Evolutionary conservation across 805 yeast species (phyloP), one percentile per base, ranked within the genome.

Genomic region (Blastobotrys chiropterorum): DNA sequence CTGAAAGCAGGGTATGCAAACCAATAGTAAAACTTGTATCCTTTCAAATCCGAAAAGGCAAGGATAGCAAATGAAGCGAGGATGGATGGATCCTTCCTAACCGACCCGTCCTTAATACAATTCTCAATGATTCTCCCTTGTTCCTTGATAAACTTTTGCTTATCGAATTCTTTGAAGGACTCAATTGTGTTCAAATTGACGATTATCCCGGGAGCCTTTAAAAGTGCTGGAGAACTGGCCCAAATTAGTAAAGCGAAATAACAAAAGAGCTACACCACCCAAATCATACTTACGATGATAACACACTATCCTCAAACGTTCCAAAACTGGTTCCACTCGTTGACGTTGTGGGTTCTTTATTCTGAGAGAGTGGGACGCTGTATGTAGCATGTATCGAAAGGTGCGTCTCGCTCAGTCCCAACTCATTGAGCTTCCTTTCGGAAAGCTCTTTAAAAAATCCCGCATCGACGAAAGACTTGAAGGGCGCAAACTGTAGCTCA

Each of bases 21-120:
- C 99, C 99, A 95, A 68, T 94, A 90, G 62, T 79, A 85, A 63
- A 85, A 92, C 62, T 78, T 82, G 71, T 86, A 90, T 68, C 86
- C 88, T 66, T 94, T 94, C 64, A 94, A 75, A 67, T 94, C 99
- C 0, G 95, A 85, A 69, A 83, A 94, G 42, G 90, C 75, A 26
- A 90, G 70, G 1, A 86, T 59, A 3, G 70, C 67, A 56, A 84
- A 82, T 6, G 64, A 58, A 13, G 71, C 60, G 26, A 82, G 64
- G 3, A 67, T 21, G 0, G 71, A 60, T 0, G 84, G 81, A 47
- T 75, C 63, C 1, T 58, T 45, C 1, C 77, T 56, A 2, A 72
- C 67, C 0, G 66, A 57, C 26, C 68, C 69, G 14, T 72, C 65
- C 8, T 51, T 47, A 6, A 77, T 73, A 4, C 57, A 63, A 7